Evolutionary conservation across 768 basidiomycete species (phyloP), one percentile per base, ranked within the genome.

Genomic region (Vararia minispora): DNA sequence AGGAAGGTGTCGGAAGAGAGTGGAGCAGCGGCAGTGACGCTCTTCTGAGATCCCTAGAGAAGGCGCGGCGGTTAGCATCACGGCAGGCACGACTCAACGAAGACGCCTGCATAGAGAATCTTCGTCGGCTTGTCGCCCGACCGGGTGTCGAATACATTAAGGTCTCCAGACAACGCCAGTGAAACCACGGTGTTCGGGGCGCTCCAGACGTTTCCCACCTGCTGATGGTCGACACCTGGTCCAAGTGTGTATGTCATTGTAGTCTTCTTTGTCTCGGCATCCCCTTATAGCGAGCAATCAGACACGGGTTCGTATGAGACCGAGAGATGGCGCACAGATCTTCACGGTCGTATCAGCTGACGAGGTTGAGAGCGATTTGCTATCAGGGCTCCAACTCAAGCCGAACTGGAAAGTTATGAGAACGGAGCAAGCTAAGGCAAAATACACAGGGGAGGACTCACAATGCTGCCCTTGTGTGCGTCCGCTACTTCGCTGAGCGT

Each of bases 341-440:
- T 86, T 87, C 37, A 92, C 88, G 3, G 83, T 82, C 42, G 82
- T 72, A 54, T 97, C 91, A 12, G 81, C 83, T 2, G 88, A 81
- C 7, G 87, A 84, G 0, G 89, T 90, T n/a, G 73, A 68, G 27
- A 95, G 59, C 2, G 62, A 68, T 52, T 71, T 78, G 57, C 75
- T 84, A 43, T 86, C 76, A 1, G 73, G 69, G 44, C 74, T 75
- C 91, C 91, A 95, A n/a, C 78, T 65, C 51, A 75, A 70, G 12
- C 80, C 79, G 65, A 75, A 76, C 82, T 83, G 27, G 33, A 16
- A 16, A 12, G 1, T 23, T 13, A 14, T 21, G 2, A 28, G 29
- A 40, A 17, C 18, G 27, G n/a, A 48, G 35, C 24, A 28, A 26
- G n/a, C 20, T n/a, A 14, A 34, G 29, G 28, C 28, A 33, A 22